Percentiles rank a stretch among this genome's conserved stretches.
phyloP scores from a whole-genome alignment of 139 green algal species.

The Spirogloea muscicola region DNA sequence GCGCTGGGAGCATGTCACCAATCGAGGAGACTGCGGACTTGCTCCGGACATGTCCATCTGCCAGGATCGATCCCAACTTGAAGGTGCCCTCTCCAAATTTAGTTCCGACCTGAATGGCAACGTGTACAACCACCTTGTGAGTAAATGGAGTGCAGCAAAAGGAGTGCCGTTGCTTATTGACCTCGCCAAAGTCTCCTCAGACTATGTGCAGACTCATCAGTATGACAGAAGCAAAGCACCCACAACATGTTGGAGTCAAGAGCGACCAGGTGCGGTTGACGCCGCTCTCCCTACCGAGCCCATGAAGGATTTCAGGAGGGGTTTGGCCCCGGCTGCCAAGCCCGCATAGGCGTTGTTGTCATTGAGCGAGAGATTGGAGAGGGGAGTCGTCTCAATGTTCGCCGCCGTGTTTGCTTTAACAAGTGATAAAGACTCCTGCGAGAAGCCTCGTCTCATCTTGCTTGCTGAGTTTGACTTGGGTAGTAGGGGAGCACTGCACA shows the following conservation, averaged over 20 bases:
- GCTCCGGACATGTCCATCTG: constrained; percentile 3
- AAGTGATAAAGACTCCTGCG: not conserved
- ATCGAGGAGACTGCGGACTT: constrained; percentile 12
- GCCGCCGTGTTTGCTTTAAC: not conserved
- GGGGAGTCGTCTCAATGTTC: constrained; percentile 13
- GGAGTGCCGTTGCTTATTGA: not conserved
- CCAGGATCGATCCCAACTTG: constrained; percentile 17
- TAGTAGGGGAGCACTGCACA: constrained; percentile 15
- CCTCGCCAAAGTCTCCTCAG: not conserved
- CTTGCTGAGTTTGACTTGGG: not conserved
- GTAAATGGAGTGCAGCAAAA: no score
- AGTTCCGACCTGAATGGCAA: not conserved
- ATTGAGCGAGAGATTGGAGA: constrained; percentile 11
- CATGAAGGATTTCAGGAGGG: constrained; percentile 34
- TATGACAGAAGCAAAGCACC: not conserved
- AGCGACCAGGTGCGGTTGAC: not conserved
- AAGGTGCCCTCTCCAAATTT: constrained; percentile 4
- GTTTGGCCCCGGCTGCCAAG: constrained; percentile 1
- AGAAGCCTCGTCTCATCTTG: not conserved
- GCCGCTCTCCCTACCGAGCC: constrained; percentile 1
- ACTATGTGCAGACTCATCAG: not conserved
- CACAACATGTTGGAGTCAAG: not conserved
- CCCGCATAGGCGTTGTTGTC: not conserved
- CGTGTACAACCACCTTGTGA: no score
- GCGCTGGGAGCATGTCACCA: constrained; percentile 9